Evolutionary conservation across 768 basidiomycete species (phyloP), one percentile per base, ranked within the genome.

Genomic region (Cystobasidiopsis lactophilus): DNA sequence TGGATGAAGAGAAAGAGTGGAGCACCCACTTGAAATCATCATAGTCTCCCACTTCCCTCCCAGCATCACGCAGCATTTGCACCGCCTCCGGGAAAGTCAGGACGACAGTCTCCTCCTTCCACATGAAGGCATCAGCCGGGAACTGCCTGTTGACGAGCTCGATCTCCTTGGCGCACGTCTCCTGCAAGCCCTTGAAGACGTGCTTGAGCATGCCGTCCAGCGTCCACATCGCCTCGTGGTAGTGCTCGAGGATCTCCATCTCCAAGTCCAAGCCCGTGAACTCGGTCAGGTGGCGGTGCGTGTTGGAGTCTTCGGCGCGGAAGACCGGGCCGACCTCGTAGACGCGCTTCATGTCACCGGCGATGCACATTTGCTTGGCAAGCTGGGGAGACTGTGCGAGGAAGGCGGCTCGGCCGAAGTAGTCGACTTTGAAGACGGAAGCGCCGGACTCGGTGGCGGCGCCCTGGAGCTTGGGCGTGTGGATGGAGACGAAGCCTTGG

Each of bases 301-400:
- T 96, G 68, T 55, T 85, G 44, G 91, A 81, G 67, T 96, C 78
- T 68, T 96, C 93, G 16, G 93, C 93, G 57, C 93, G 85, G 73
- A 96, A 96, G 52, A 96, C 91, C 52, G 71, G 71, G 0, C 79
- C 93, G 56, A 98, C 86, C 69, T 98, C 93, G 69, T 89, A 98
- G 7, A 98, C 93, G 30, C 86, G 77, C 67, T 96, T 93, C 64
- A 96, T 88, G 69, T 96, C 93, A 51, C 85, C 88, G 31, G 93
- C 86, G 61, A 98, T 96, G 55, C 82, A 84, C 93, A 98, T 98
- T 69, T 98, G 93, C 68, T 98, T 98, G 48, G 88, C 85, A 16
- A 96, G 73, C 65, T 98, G 93, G 38, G 93, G 93, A 37, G 84
- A 88, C 67, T 98, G 93, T 19, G 93, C 93, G 38, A 98, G 75